Evolutionary conservation across 192 early-diverging fungal species (phyloP).

Genomic region (Backusella psychrophila): DNA sequence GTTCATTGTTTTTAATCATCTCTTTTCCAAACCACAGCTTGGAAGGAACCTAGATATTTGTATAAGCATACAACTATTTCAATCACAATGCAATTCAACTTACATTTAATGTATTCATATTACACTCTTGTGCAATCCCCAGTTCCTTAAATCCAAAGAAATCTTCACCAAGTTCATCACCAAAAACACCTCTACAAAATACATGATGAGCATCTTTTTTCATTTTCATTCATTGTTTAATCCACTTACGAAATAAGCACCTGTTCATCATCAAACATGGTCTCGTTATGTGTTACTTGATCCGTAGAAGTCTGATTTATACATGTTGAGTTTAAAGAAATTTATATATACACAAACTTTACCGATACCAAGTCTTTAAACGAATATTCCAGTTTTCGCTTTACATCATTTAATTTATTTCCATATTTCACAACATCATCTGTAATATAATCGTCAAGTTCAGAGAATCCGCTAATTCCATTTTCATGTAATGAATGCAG

Average conservation of each 20-base stretch:
- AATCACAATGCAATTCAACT: neutral
- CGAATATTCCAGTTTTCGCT: constrained; percentile 68
- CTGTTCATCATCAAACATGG: constrained; percentile 32
- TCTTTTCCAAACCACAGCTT: constrained; percentile 40
- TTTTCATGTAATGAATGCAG: constrained; percentile 79
- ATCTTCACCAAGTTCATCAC: constrained; percentile 74
- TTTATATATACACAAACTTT: constrained; percentile 1
- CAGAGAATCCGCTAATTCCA: constrained; percentile 63
- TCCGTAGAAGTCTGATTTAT: constrained; percentile 14
- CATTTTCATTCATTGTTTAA: neutral
- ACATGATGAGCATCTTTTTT: neutral
- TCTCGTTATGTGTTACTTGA: constrained; percentile 5
- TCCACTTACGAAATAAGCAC: constrained; percentile 30
- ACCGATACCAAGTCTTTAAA: constrained; percentile 66
- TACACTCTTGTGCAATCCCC: constrained; percentile 75
- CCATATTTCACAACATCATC: constrained; percentile 78
- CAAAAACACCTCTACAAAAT: constrained; percentile 59
- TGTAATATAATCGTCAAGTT: constrained; percentile 78
- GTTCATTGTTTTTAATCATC: constrained; percentile 12
- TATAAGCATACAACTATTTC: neutral
- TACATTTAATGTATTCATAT: constrained; percentile 46
- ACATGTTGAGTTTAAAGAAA: neutral
- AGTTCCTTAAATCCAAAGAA: constrained; percentile 92
- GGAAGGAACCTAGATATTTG: constrained; percentile 37
- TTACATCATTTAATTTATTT: constrained; percentile 69